A percentile compares a stretch with the other conserved stretches of the same genome.
phyloP scores from a whole-genome alignment of 2,329 filamentous ascomycete species.

The Colletotrichum liriopes region DNA sequence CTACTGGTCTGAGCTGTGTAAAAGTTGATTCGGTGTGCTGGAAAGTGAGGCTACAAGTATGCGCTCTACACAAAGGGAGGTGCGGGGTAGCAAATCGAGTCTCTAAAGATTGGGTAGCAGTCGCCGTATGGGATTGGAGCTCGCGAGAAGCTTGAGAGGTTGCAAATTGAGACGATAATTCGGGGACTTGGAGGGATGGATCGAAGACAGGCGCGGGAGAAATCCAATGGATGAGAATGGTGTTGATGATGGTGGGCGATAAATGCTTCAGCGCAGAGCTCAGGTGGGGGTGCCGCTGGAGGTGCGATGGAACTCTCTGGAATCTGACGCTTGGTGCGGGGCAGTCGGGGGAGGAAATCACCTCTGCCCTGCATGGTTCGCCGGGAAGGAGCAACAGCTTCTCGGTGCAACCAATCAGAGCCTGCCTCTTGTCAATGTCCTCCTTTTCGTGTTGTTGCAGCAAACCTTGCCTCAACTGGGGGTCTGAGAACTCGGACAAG shows the following conservation, averaged over 20 bases:
- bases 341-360: conserved; percentile 2
- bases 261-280: conserved; percentile 20
- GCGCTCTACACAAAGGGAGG: neutral
- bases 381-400: conserved; percentile 16
- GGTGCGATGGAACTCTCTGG: conserved; percentile 26
- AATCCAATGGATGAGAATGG: neutral
- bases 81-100: conserved; percentile 12
- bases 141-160: neutral
- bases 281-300: conserved; percentile 1
- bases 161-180: neutral
- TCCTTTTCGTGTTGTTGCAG: too few relatives aligned
- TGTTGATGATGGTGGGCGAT: conserved; percentile 10
- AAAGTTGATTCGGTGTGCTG: neutral
- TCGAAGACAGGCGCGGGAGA: neutral
- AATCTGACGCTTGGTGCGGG: conserved; percentile 20
- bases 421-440: neutral
- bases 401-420: conserved; percentile 1
- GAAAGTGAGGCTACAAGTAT: conserved; percentile 1
- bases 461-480: too few relatives aligned
- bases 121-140: neutral
- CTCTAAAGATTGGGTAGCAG: neutral
- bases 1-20: neutral
- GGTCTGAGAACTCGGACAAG: neutral
- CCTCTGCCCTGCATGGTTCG: conserved; percentile 6
- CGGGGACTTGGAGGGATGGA: neutral